Conservation (phyloP, 208 protist species). For the Strigomonas culicis region DNA sequence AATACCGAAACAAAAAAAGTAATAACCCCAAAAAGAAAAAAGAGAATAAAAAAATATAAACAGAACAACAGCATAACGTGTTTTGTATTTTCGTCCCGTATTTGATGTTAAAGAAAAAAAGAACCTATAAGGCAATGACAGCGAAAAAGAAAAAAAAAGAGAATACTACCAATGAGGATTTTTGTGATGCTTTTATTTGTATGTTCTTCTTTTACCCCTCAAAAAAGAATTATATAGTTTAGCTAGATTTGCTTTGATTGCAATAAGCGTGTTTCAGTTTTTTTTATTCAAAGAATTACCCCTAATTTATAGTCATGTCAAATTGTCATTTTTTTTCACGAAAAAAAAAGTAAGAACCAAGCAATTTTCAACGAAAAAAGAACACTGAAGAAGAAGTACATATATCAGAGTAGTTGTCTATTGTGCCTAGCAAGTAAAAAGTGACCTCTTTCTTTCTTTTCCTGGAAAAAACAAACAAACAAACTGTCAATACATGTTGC, state of each 20-base stretch:
- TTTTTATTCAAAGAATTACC: neutral
- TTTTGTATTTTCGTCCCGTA: neutral
- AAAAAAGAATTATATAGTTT: no score
- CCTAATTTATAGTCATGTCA: neutral
- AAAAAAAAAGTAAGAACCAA: neutral
- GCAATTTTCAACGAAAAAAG: neutral
- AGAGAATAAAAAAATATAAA: constrained; percentile 8
- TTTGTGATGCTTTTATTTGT: neutral
- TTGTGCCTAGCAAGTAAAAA: no score
- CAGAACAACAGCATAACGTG: constrained; percentile 7
- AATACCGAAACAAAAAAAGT: constrained; percentile 10
- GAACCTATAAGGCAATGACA: neutral
- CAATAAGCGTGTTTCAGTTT: neutral
- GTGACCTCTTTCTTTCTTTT: neutral
- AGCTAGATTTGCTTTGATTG: no score
- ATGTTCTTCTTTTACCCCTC: neutral
- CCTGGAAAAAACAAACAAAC: constrained; percentile 8
- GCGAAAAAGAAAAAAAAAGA: neutral
- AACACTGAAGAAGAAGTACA: constrained; percentile 4
- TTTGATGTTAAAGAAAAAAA: neutral
- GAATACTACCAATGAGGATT: neutral
- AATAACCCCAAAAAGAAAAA: constrained; percentile 7
- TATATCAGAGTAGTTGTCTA: no score
- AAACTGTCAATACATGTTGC: neutral
- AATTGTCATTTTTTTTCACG: neutral